Evolutionary conservation across 495 filamentous ascomycete species (phyloP).

Genomic region (Penicillium tannophilum): DNA sequence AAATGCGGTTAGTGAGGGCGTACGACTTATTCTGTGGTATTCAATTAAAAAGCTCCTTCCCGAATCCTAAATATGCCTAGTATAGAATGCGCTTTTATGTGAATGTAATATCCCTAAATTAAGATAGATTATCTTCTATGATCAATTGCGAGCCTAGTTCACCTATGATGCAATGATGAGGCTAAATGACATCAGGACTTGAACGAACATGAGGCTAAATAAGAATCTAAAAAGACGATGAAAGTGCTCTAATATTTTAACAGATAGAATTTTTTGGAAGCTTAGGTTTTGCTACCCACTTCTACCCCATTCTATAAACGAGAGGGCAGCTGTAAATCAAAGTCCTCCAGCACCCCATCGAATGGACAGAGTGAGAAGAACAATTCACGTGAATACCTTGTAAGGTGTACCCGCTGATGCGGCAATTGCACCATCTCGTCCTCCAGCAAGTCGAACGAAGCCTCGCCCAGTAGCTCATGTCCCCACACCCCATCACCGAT

Average conservation of each 20-base stretch:
- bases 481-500: slow-evolving; percentile 58
- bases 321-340: not conserved
- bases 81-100: too few species aligned
- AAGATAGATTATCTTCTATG: too few species aligned
- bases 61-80: too few species aligned
- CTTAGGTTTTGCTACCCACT: not conserved
- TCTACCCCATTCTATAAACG: not conserved
- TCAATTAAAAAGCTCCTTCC: too few species aligned
- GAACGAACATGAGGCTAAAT: too few species aligned
- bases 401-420: slow-evolving; percentile 58
- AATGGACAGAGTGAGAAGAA: slow-evolving; percentile 50
- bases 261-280: not conserved
- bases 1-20: too few species aligned
- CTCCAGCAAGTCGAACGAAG: slow-evolving; percentile 1
- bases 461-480: slow-evolving; percentile 26
- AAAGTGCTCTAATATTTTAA: not conserved
- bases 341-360: not conserved
- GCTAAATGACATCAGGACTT: too few species aligned
- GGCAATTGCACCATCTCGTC: slow-evolving; percentile 57
- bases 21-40: too few species aligned
- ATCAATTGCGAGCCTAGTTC: too few species aligned
- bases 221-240: too few species aligned
- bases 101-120: too few species aligned
- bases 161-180: too few species aligned
- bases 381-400: slow-evolving; percentile 56